Evolutionary conservation across 352 stramenopile species (phyloP), one percentile per base, ranked within the genome.

Genomic region (Pythium sp.): DNA sequence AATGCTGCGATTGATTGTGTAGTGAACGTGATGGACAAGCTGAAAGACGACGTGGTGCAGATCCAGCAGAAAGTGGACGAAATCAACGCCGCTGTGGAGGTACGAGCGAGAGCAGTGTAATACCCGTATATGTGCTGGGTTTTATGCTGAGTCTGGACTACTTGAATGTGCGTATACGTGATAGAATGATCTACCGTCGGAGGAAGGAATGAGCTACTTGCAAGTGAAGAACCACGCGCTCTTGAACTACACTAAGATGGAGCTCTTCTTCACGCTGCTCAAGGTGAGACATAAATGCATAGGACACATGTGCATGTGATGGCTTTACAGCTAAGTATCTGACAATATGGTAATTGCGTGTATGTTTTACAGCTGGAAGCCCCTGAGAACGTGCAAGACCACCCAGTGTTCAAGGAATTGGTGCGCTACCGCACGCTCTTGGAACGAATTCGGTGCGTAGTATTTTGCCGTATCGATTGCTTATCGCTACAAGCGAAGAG

Each of bases 221-320:
- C 87, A 95, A 67, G 86, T 95, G 67, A 95, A 95, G 78, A 95
- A 93, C 80, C 87, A 95, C 65, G 86, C 84, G 61, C 74, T 95
- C 64, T 76, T 95, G 60, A 87, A 75, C 58, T 95, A 95, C 82
- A 93, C 86, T 58, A 93, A 94, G 71, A 82, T 95, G 76, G 87
- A 93, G 73, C 82, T 95, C 34, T 95, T 90, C 71, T 95, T 92
- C 67, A 72, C 85, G 5, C 46, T 95, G 58, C 87, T 94, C 62
- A 95, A 95, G 76, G 84, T 82, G 26, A 59, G 54, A 59, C 1
- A 11, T 26, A 18, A 41, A 4, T 12, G 54, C 54, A 28, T 20
- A 58, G 41, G 41, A 47, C 8, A 11, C 34, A 8, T 32, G n/a
- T 28, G 2, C 24, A 26, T 57, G 11, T 30, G 14, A 20, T 8